Evolutionary conservation across 495 filamentous ascomycete species (phyloP), one percentile per base, ranked within the genome.

Genomic region (Penicillium parvum): DNA sequence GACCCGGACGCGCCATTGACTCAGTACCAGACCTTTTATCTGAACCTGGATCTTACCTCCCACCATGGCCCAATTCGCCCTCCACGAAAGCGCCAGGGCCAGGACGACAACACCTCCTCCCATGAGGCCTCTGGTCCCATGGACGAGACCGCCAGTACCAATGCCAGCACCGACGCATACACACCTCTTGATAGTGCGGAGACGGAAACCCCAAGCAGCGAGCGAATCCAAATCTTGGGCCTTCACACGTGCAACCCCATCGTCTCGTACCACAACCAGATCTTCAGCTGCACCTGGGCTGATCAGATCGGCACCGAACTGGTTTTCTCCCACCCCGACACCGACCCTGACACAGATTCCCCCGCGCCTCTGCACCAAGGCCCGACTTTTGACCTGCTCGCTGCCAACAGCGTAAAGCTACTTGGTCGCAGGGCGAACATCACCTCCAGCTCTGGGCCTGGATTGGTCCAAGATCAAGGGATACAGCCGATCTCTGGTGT

Each of bases 241-340:
- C 75, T 95, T 3, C 85, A 94, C 58, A 82, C 81, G 56, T 21
- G 50, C 52, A 69, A 85, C 46, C 90, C 90, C 0, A 62, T 94
- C 21, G 67, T 92, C 33, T 80, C 81, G 3, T 90, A 91, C 69
- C 71, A 83, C 32, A 83, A 83, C 33, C 77, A 79, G 37, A 65
- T 89, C 23, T 90, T 86, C 60, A 81, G 76, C 49, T 90, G 87
- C 42, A 58, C 75, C 20, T 96, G 90, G 90, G 74, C 74, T 21
- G 73, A 82, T 32, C 84, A 86, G 43, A 73, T 91, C 3, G 89
- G 89, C 22, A 92, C 88, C 0, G 86, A 94, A 35, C 57, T 95
- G 47, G 72, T 89, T 42, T 82, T 96, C 41, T 66, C 78, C 0
- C 63, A 64, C 1, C 71, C 38, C 64, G 52, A 57, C 4, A 16